Percentiles rank a stretch among this genome's conserved stretches.
Conservation (phyloP, 495 filamentous ascomycete species). For the Penicilliopsis zonata region DNA sequence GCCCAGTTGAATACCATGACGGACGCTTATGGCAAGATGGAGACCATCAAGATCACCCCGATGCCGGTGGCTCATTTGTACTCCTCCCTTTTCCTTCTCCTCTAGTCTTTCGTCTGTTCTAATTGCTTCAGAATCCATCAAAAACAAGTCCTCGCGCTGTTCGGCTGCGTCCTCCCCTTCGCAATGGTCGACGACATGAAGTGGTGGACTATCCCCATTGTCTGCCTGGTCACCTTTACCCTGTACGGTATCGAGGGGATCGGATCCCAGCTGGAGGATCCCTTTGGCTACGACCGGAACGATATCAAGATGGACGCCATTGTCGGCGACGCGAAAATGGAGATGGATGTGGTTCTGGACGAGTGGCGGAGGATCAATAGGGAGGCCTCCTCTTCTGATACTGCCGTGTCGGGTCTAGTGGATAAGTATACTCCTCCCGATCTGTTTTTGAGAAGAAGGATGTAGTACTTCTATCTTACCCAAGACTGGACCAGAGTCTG, state of each 20-base stretch:
- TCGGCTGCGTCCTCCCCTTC: conserved; percentile 61
- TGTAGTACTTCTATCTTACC: too few species aligned
- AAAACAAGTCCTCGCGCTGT: conserved; percentile 63
- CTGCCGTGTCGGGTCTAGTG: too few species aligned
- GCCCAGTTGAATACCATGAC: conserved; percentile 48
- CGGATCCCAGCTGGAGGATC: conserved; percentile 61
- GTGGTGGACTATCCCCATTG: conserved; percentile 62
- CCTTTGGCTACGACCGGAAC: conserved; percentile 63
- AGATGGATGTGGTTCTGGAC: conserved; percentile 50
- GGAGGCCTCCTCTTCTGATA: too few species aligned
- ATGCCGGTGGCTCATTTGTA: conserved; percentile 66
- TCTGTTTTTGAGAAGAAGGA: conserved; percentile 20
- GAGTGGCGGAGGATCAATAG: conserved; percentile 44
- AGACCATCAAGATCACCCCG: conserved; percentile 60
- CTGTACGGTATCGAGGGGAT: conserved; percentile 68
- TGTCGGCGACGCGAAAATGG: conserved; percentile 51
- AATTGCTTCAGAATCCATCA: conserved; percentile 46
- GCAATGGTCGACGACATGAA: conserved; percentile 60
- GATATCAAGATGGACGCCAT: conserved; percentile 74
- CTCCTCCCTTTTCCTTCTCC: conserved; percentile 1
- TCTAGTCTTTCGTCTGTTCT: background rate
- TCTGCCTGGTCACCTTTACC: conserved; percentile 57
- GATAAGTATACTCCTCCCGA: conserved; percentile 19
- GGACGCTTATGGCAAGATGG: conserved; percentile 60
- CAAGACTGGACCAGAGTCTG: too few species aligned